These are phyloP conservation scores for Pleurozium schreberi DNA, from an alignment of 225 moss, liverwort and hornwort species.

Conservation along the genomic window DNA sequence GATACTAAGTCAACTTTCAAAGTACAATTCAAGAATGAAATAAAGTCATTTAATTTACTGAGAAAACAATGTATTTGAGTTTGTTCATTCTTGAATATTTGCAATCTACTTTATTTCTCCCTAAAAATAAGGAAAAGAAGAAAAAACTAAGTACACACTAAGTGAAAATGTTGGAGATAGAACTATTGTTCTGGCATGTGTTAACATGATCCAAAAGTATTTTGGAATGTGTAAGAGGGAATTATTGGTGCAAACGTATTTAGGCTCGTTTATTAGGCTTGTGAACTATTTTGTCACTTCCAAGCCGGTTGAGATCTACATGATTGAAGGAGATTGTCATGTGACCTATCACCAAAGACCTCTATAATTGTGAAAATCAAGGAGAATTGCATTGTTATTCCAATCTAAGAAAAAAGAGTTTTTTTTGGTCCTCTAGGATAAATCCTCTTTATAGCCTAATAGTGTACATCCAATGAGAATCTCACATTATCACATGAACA, in stretches of 20 bases:
- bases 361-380: too few relatives aligned
- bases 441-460: rapidly evolving
- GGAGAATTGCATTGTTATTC: too few relatives aligned
- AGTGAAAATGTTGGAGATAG: background rate
- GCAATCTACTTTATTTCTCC: background rate
- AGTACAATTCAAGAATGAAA: background rate
- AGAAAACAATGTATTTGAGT: background rate
- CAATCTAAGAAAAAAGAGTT: too few relatives aligned
- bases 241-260: too few relatives aligned
- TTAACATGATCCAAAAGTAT: too few relatives aligned
- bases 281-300: too few relatives aligned
- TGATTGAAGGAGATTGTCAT: too few relatives aligned
- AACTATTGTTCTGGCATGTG: too few relatives aligned
- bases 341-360: too few relatives aligned
- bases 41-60: background rate
- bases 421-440: rapidly evolving
- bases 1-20: background rate
- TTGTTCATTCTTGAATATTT: background rate
- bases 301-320: too few relatives aligned
- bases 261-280: too few relatives aligned
- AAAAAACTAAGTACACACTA: background rate
- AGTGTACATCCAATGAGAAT: background rate
- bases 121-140: background rate
- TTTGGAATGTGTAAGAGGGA: too few relatives aligned
- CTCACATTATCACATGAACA: background rate